A percentile compares a stretch with the other conserved stretches of the same genome.
phyloP scores from a whole-genome alignment of 2,329 filamentous ascomycete genomes.

The Hypoxylon rubiginosum region DNA sequence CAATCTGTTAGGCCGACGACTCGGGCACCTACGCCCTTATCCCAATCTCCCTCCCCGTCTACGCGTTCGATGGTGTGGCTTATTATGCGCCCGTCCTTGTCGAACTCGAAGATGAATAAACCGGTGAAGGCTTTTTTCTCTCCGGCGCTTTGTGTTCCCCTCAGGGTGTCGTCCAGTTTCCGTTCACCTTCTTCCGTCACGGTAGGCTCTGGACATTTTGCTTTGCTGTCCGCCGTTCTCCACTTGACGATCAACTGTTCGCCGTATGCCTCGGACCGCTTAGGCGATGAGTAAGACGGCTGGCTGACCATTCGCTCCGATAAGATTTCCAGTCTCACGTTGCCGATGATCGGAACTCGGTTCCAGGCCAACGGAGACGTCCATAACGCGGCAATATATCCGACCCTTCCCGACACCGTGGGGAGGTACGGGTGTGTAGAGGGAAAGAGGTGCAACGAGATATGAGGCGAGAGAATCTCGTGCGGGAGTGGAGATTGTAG shows the following conservation, averaged over 20 bases:
- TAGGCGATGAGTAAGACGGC: conserved; percentile 62
- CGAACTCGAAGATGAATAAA: conserved; percentile 96
- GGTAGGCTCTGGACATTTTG: conserved; percentile 52
- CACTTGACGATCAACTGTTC: conserved; percentile 94
- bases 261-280: conserved; percentile 66
- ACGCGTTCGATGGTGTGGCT: conserved; percentile 96
- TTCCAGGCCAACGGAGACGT: conserved; percentile 98
- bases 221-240: conserved; percentile 73
- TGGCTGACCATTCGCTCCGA: conserved; percentile 87
- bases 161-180: conserved; percentile 54
- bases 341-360: conserved; percentile 88
- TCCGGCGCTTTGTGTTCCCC: conserved; percentile 63
- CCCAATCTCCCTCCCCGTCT: conserved; percentile 85
- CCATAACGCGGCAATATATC: conserved; percentile 94
- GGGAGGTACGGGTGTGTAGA: conserved; percentile 90
- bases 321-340: conserved; percentile 87
- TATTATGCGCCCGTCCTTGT: conserved; percentile 83
- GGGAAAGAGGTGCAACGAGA: conserved; percentile 78
- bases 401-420: conserved; percentile 88
- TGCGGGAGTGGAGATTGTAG: conserved; percentile 77
- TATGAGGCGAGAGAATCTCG: conserved; percentile 81
- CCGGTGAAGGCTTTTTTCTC: conserved; percentile 86
- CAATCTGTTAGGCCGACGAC: conserved; percentile 95
- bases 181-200: conserved; percentile 49
- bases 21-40: conserved; percentile 81